These are phyloP conservation scores for Entomortierella chlamydospora DNA, from an alignment of 192 early-diverging fungal genomes.

Conservation along the genomic window DNA sequence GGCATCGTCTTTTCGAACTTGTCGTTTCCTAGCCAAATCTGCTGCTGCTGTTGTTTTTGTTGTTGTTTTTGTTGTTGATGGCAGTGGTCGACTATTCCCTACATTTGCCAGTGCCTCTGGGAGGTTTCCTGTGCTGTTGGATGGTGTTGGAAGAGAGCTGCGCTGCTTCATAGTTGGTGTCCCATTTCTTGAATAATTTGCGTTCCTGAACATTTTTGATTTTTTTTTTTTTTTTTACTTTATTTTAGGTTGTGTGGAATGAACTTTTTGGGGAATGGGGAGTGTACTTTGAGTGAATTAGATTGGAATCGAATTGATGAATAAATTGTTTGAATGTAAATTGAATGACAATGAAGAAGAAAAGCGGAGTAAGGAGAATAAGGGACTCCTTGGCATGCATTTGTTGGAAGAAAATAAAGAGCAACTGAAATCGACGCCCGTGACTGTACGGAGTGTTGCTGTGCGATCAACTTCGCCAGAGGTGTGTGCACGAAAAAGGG, in stretches of 20 bases:
- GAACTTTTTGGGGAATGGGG: too few relatives aligned
- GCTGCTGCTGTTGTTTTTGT: too few relatives aligned
- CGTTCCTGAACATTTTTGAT: conserved; percentile 28
- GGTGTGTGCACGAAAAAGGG: background rate
- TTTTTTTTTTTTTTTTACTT: background rate
- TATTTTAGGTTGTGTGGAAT: background rate
- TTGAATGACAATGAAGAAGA: background rate
- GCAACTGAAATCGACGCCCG: background rate
- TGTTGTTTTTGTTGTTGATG: too few relatives aligned
- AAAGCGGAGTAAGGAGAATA: background rate
- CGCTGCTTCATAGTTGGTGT: conserved; percentile 24
- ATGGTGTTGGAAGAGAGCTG: conserved; percentile 5
- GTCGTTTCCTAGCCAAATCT: conserved; percentile 41
- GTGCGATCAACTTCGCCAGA: background rate
- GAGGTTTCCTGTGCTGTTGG: conserved; percentile 1
- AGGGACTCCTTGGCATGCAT: background rate
- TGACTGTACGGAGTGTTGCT: background rate
- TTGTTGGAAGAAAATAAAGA: background rate
- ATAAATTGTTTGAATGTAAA: background rate
- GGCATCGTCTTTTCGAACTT: conserved; percentile 60
- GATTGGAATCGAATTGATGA: background rate
- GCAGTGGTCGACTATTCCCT: background rate
- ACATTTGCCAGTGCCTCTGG: background rate
- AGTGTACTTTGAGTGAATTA: background rate
- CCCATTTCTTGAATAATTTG: conserved; percentile 24